A percentile compares a stretch with the other conserved stretches of the same genome.
These are phyloP conservation scores for Saccharomycopsis sp. DNA, from an alignment of 805 yeast species.

Conservation along the genomic window DNA sequence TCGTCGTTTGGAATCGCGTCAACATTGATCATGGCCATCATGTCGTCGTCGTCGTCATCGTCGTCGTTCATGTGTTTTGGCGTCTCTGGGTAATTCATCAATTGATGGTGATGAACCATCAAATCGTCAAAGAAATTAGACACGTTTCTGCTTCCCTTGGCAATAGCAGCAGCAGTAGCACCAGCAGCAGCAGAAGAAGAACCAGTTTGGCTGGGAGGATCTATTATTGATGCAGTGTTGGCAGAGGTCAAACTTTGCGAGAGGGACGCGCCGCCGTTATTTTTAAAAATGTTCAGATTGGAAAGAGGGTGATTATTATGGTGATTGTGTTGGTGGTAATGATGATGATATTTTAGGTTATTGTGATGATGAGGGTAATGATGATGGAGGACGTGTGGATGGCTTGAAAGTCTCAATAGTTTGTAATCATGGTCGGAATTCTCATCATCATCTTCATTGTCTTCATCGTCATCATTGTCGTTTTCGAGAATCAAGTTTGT, in stretches of 20 bases:
- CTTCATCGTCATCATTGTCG: background rate
- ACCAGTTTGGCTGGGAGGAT: conserved; percentile 4
- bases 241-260: conserved; percentile 1
- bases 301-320: too few species aligned
- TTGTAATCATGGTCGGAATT: conserved; percentile 2
- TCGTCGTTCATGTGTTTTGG: too few species aligned
- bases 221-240: background rate
- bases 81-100: too few species aligned
- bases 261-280: background rate
- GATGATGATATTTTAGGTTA: too few species aligned
- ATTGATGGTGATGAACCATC: background rate
- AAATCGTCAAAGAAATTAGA: conserved; percentile 14
- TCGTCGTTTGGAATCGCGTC: background rate
- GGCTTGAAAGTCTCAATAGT: conserved; percentile 1
- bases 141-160: background rate
- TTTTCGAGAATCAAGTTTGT: too few species aligned
- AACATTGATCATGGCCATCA: background rate
- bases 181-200: too few species aligned
- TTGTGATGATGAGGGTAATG: too few species aligned
- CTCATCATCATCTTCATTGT: background rate
- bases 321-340: too few species aligned
- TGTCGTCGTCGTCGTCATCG: conserved; percentile 10
- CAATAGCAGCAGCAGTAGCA: too few species aligned
- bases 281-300: too few species aligned
- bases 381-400: conserved; percentile 3